Conservation (phyloP, 2,329 filamentous ascomycete genomes). For the Cladosporium sp. region DNA sequence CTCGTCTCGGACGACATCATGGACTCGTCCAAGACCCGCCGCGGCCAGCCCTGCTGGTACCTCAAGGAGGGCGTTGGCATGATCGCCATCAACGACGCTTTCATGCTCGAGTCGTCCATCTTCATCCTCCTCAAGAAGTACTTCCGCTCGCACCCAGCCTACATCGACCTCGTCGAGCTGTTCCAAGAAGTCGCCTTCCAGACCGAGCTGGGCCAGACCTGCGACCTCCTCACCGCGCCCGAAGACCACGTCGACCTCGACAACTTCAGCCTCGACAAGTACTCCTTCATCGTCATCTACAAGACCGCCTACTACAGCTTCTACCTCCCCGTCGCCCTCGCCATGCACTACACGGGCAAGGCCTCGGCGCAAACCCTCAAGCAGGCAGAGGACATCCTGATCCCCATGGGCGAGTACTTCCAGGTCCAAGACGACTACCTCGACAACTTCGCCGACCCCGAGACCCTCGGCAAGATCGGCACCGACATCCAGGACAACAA, state of each 20-base stretch:
- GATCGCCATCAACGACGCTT: slow-evolving; percentile 97
- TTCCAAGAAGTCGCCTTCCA: slow-evolving; percentile 94
- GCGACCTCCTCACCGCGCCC: slow-evolving; percentile 90
- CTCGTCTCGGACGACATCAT: slow-evolving; percentile 98
- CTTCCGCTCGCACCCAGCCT: slow-evolving; percentile 81
- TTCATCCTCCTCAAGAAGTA: slow-evolving; percentile 90
- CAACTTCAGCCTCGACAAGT: slow-evolving; percentile 95
- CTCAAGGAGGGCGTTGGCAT: slow-evolving; percentile 82
- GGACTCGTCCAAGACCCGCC: slow-evolving; percentile 91
- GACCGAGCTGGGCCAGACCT: slow-evolving; percentile 92
- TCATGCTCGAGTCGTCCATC: slow-evolving; percentile 88
- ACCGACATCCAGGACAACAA: slow-evolving; percentile 99
- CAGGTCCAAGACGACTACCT: slow-evolving; percentile 99
- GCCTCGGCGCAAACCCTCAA: slow-evolving; percentile 86
- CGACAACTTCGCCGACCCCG: slow-evolving; percentile 91
- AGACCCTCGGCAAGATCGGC: slow-evolving; percentile 95
- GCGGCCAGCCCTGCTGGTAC: slow-evolving; percentile 96
- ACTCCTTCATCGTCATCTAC: slow-evolving; percentile 97
- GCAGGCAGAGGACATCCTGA: slow-evolving; percentile 84
- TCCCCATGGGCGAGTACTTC: slow-evolving; percentile 98
- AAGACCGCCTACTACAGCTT: slow-evolving; percentile 99
- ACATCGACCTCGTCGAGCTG: slow-evolving; percentile 87
- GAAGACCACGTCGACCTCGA: slow-evolving; percentile 88
- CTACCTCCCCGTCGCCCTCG: slow-evolving; percentile 92
- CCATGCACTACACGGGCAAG: slow-evolving; percentile 76